Conservation (phyloP, 768 basidiomycete species). For the Omphalotus guepiniiformis region DNA sequence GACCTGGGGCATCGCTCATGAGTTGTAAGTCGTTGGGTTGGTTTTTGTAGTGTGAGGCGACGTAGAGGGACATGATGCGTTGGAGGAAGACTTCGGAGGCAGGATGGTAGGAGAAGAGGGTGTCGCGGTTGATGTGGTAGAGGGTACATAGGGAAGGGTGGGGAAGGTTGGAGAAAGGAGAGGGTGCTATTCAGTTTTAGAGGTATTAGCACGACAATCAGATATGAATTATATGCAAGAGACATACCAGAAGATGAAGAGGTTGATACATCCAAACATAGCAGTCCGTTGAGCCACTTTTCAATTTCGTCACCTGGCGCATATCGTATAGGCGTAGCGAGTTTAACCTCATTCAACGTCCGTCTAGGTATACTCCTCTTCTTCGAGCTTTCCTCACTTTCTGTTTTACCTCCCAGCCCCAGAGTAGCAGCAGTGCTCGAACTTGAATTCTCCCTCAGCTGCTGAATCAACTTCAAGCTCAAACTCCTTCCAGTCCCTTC, state of each 20-base stretch:
- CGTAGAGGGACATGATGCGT: conserved; percentile 97
- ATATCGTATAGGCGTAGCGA: conserved; percentile 95
- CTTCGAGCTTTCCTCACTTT: conserved; percentile 49
- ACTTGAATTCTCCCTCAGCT: conserved; percentile 87
- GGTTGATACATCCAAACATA: conserved; percentile 78
- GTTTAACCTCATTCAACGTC: conserved; percentile 86
- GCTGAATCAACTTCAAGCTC: conserved; percentile 95
- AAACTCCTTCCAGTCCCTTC: conserved; percentile 99
- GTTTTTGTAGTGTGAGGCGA: conserved; percentile 98
- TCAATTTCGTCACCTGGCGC: conserved; percentile 83
- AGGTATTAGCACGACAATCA: no score
- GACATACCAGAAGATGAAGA: background rate
- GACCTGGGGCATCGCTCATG: conserved; percentile 93
- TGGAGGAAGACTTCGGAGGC: conserved; percentile 98
- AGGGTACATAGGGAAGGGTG: conserved; percentile 93
- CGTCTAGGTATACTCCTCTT: conserved; percentile 64
- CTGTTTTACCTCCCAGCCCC: background rate
- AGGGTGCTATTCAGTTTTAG: conserved; percentile 35
- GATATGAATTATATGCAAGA: background rate
- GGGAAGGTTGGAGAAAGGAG: conserved; percentile 69
- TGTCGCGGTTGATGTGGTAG: conserved; percentile 94
- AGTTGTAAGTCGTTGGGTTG: conserved; percentile 99
- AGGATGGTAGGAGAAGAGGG: conserved; percentile 94
- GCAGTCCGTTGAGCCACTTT: conserved; percentile 85
- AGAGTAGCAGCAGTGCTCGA: conserved; percentile 46